A percentile compares a stretch with the other conserved stretches of the same genome.
Evolutionary conservation across 2,329 filamentous ascomycete species (phyloP).

Genomic region (Trichoderma asperellum): DNA sequence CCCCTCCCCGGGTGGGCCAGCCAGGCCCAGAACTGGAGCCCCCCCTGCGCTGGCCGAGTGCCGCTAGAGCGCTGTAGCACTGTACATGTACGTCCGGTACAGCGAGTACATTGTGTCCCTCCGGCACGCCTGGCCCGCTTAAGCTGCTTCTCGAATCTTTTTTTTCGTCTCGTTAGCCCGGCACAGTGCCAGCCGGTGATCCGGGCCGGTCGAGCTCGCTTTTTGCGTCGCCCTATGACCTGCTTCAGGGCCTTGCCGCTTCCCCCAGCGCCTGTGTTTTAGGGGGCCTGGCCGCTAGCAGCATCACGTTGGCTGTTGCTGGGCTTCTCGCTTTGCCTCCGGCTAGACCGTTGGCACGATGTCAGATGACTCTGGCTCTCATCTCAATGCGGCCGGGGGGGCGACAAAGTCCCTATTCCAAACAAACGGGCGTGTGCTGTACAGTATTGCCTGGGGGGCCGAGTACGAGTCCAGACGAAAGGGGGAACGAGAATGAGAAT

Average conservation of each 20-base stretch:
- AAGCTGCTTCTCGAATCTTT: conserved; percentile 21
- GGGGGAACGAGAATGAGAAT: conserved; percentile 11
- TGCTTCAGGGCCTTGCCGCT: background rate
- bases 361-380: conserved; percentile 25
- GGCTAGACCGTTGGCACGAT: conserved; percentile 21
- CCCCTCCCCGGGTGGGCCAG: conserved; percentile 26
- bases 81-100: conserved; percentile 5
- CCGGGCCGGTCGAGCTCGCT: conserved; percentile 12
- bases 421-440: background rate
- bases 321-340: conserved; percentile 7
- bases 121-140: conserved; percentile 3
- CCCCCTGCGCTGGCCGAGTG: conserved; percentile 12
- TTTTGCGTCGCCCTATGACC: background rate
- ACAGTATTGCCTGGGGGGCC: background rate
- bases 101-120: conserved; percentile 4
- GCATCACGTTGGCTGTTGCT: conserved; percentile 25
- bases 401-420: background rate
- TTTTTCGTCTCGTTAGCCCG: background rate
- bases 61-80: background rate
- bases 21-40: conserved; percentile 30
- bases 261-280: background rate
- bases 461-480: conserved; percentile 10
- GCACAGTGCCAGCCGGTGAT: conserved; percentile 20
- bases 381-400: conserved; percentile 19
- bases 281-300: conserved; percentile 10